Conservation (phyloP, 2,329 filamentous ascomycete genomes). For the Pseudopithomyces maydicus region DNA sequence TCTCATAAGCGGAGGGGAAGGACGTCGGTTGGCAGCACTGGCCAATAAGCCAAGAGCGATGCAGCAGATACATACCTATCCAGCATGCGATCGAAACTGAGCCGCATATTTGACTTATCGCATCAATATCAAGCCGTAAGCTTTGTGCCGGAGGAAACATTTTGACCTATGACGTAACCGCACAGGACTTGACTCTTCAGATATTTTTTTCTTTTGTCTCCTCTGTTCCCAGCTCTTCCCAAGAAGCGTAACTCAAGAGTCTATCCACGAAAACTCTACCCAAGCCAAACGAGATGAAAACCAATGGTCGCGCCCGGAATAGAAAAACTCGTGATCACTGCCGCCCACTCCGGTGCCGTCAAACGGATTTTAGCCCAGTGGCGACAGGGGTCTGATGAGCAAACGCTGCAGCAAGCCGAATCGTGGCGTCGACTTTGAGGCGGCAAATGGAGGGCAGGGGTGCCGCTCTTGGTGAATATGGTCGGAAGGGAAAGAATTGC, state of each 20-base stretch:
- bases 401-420: neutral
- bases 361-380: neutral
- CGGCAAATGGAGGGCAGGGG: neutral
- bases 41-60: neutral
- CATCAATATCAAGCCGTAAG: slow-evolving; percentile 80
- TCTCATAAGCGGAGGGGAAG: neutral
- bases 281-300: neutral
- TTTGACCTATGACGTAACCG: slow-evolving; percentile 37
- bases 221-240: neutral
- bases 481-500: neutral
- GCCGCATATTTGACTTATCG: slow-evolving; percentile 89
- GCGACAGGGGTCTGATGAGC: neutral
- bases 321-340: neutral
- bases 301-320: neutral
- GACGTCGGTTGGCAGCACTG: neutral
- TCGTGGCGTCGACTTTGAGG: neutral
- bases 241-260: neutral
- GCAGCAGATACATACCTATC: slow-evolving; percentile 59
- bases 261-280: neutral
- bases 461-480: neutral
- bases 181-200: neutral
- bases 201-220: neutral
- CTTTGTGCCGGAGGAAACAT: slow-evolving; percentile 61
- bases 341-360: neutral
- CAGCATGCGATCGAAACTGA: slow-evolving; percentile 97